Conservation (phyloP, 1,284 basidiomycete genomes). For the Cutaneotrichosporon sp. region DNA sequence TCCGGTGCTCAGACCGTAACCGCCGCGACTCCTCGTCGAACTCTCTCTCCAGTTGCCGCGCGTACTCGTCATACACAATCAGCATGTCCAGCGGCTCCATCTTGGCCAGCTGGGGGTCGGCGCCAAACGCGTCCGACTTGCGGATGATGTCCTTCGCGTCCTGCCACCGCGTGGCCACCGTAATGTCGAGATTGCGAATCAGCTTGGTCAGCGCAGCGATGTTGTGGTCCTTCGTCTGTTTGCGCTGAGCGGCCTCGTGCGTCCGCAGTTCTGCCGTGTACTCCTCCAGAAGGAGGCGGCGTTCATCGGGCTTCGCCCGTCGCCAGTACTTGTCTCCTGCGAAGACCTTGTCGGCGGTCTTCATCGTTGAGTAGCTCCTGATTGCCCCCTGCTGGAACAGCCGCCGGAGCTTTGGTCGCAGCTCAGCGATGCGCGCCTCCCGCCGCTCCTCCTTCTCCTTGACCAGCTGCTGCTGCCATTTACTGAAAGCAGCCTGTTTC, state of each 20-base stretch:
- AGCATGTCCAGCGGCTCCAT: slow-evolving; percentile 85
- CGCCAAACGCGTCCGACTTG: slow-evolving; percentile 70
- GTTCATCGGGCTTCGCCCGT: slow-evolving; percentile 74
- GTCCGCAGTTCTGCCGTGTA: slow-evolving; percentile 76
- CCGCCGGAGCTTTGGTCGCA: slow-evolving; percentile 74
- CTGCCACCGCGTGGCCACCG: slow-evolving; percentile 83
- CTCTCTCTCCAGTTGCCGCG: slow-evolving; percentile 76
- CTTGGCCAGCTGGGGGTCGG: slow-evolving; percentile 66
- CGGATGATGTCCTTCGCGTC: slow-evolving; percentile 69
- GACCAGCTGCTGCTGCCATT: slow-evolving; percentile 50
- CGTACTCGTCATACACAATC: slow-evolving; percentile 85
- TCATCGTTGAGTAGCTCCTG: slow-evolving; percentile 80
- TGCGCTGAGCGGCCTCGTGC: slow-evolving; percentile 65
- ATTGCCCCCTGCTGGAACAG: slow-evolving; percentile 78
- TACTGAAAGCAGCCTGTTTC: slow-evolving; percentile 89
- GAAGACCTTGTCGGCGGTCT: slow-evolving; percentile 76
- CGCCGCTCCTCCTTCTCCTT: slow-evolving; percentile 71
- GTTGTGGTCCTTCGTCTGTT: slow-evolving; percentile 66
- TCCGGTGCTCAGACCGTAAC: slow-evolving; percentile 70
- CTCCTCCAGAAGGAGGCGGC: slow-evolving; percentile 80
- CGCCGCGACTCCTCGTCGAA: slow-evolving; percentile 76
- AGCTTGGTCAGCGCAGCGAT: slow-evolving; percentile 70
- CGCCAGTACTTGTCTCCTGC: slow-evolving; percentile 81
- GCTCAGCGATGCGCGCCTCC: slow-evolving; percentile 70
- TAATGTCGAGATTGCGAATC: slow-evolving; percentile 75